Base-by-base conservation (phyloP, 2,329 filamentous ascomycete genomes). In the Fusarium pininemorale region DNA sequence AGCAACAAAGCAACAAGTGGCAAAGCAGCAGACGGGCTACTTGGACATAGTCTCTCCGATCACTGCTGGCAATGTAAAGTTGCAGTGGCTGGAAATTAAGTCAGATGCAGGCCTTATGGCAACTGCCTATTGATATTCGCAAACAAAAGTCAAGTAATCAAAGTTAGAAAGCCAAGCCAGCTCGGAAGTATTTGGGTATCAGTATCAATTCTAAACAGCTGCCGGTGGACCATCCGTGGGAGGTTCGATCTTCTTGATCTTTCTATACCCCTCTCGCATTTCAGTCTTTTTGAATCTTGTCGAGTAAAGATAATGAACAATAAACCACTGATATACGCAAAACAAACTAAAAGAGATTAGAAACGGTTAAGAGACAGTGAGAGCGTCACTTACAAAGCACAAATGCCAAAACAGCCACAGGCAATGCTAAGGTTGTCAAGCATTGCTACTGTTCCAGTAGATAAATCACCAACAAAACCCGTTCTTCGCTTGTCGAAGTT, bases 361-460 rank as follows among this genome's bases (percentile, higher is more conserved):
- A 5, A 8, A 16, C 7, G 6, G 16, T 14, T 38, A 2, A 22
- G 3, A 18, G 7, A 4, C 22, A 8, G 8, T 8, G 11, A 3
- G 11, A 5, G 6, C 0, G 1, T 5, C 26, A 71, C 71, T 53
- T 37, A 74, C 72, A 74, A 74, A 22, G 71, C 67, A 14, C 54
- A 64, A 35, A 74, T 45, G 16, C 67, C 72, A 35, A 74, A 74
- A 15, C 71, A 72, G 15, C 71, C 72, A 24, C 71, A 74, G 3
- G 67, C 55, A n/a, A 72, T 69, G 7, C 63, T 48, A 6, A 74
- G 64, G 10, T 72, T 74, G 20, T 74, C 45, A 44, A 74, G 22
- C 67, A 72, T 53, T 5, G 53, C 58, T 15, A 74, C 38, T 1
- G 70, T 20, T 6, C 71, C 71, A 3, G 48, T 62, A 3, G 66